Evolutionary conservation across 805 yeast genomes (phyloP), one percentile per base, ranked within the genome.

Genomic region (Saccharomycopsis selenospora): DNA sequence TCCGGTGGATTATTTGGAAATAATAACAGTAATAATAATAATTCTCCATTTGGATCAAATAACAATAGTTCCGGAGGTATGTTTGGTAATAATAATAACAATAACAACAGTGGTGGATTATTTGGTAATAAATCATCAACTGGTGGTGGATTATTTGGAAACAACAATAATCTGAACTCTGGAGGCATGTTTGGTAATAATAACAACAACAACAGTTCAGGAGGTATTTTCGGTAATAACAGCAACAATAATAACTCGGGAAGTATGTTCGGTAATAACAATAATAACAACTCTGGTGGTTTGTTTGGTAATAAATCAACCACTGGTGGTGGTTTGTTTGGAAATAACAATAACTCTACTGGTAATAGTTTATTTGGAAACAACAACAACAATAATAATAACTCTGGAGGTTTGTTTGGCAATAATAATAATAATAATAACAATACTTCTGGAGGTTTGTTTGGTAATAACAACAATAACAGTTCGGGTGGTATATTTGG

Each of bases 121-220:
- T 61, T 63, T 53, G 68, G 68, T 2, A 48, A 55, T 50, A 46
- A n/a, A n/a, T n/a, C n/a, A n/a, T 53, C 51, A 46, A 51, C 56
- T 14, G 36, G 55, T 11, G 59, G 59, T 27, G 62, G 64, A 13
- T 52, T 60, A 47, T 62, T 61, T 57, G 70, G 59, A n/a, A n/a
- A 53, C 43, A 27, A 49, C 29, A 47, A 14, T 51, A 59, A 50
- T 43, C 50, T 44, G n/a, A 48, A 51, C 30, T 47, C 54, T 43
- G 59, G 75, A 45, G 76, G 75, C 7, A 49, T 71, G 18, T 70
- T 70, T 61, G 76, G 76, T 13, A 59, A 55, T 49, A 59, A 59
- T 26, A 40, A 13, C 30, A 49, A 45, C 41, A 56, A 54, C 27
- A 49, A 36, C 44, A 45, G 20, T 13, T 36, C 48, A 14, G 51